Evolutionary conservation across 257 asterid species (phyloP).

Genomic region (Agastache rugosa): DNA sequence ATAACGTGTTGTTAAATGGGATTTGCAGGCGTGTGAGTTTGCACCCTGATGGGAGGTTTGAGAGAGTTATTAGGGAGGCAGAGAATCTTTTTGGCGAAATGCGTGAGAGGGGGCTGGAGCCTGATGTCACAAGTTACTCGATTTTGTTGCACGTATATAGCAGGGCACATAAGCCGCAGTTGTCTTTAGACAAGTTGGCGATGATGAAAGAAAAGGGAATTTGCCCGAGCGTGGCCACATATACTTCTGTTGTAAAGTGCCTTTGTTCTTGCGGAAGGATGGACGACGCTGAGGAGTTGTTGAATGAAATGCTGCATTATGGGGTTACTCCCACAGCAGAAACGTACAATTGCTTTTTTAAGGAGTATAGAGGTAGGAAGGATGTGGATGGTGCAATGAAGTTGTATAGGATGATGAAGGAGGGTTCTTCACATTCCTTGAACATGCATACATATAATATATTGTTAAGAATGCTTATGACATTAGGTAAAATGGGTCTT

Average conservation of each 20-base stretch:
- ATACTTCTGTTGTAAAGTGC: slow-evolving; percentile 80
- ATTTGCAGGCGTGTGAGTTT: slow-evolving; percentile 81
- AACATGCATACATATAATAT: slow-evolving; percentile 70
- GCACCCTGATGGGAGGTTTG: slow-evolving; percentile 79
- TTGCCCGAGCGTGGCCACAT: slow-evolving; percentile 66
- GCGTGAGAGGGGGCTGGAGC: slow-evolving; percentile 72
- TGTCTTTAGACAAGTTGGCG: slow-evolving; percentile 74
- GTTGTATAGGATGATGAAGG: slow-evolving; percentile 72
- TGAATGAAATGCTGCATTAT: slow-evolving; percentile 61
- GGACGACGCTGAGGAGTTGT: slow-evolving; percentile 68
- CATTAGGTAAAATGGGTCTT: slow-evolving; percentile 54
- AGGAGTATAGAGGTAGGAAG: slow-evolving; percentile 80
- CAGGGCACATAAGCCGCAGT: slow-evolving; percentile 83
- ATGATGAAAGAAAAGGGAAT: slow-evolving; percentile 76
- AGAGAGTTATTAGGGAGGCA: slow-evolving; percentile 71
- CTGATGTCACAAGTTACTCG: slow-evolving; percentile 84
- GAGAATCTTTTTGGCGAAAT: slow-evolving; percentile 72
- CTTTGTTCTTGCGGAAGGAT: slow-evolving; percentile 82
- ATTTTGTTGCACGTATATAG: slow-evolving; percentile 81
- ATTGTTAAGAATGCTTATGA: slow-evolving; percentile 71
- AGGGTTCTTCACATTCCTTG: slow-evolving; percentile 54
- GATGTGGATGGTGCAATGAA: slow-evolving; percentile 74
- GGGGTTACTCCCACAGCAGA: slow-evolving; percentile 74
- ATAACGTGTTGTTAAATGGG: slow-evolving; percentile 82
- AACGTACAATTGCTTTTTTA: slow-evolving; percentile 77